A percentile compares a stretch with the other conserved stretches of the same genome.
Conservation (phyloP, 2,329 filamentous ascomycete genomes). For the Pestalotiopsis fici region DNA sequence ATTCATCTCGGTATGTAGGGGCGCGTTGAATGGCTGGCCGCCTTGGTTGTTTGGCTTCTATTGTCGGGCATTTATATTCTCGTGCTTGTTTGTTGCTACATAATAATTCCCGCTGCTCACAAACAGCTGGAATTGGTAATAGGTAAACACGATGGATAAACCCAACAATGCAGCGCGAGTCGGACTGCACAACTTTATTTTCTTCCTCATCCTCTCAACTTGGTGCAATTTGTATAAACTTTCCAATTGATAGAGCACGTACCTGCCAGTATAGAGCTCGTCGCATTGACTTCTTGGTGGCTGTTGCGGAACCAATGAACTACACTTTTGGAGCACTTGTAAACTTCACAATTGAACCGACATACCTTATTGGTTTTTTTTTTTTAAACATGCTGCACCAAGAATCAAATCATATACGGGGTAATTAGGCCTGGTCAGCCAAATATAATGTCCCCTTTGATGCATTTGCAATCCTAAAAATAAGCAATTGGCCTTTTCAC, state of each 20-base stretch:
- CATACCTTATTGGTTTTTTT: neutral
- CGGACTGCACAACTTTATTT: no score
- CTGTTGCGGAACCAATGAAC: neutral
- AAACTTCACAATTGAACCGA: neutral
- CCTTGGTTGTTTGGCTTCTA: neutral
- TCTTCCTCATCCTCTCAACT: no score
- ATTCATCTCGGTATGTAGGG: neutral
- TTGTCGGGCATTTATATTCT: neutral
- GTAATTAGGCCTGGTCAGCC: neutral
- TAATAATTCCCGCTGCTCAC: neutral
- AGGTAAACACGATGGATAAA: no score
- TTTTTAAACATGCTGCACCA: no score
- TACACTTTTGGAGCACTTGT: neutral
- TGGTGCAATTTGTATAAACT: no score
- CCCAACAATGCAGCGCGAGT: no score
- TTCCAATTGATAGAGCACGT: no score
- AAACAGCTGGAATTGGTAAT: neutral
- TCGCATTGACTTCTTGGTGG: neutral
- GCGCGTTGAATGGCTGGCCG: neutral
- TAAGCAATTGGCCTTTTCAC: neutral
- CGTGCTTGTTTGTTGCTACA: neutral
- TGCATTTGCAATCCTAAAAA: neutral
- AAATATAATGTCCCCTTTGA: neutral
- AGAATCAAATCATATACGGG: no score
- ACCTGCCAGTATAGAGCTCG: neutral